Conservation (phyloP, 345 rosid species). For the Mallotus nudiflorus region DNA sequence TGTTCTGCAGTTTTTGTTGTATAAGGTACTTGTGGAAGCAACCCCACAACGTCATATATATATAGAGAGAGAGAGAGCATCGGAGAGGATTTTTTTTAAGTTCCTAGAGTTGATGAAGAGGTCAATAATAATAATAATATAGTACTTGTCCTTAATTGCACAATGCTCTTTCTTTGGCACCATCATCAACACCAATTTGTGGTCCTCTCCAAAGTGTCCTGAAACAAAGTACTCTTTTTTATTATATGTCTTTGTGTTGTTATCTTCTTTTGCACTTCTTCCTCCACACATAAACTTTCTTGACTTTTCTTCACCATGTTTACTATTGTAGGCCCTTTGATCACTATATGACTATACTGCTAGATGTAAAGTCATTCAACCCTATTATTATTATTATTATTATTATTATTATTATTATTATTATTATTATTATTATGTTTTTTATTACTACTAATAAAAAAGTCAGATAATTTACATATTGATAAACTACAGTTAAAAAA, state of each 20-base stretch:
- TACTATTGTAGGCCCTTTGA: constrained; percentile 22
- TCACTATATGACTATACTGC: not conserved
- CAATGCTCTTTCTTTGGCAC: not conserved
- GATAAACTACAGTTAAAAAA: too few relatives aligned
- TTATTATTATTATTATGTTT: too few relatives aligned
- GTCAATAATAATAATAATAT: too few relatives aligned
- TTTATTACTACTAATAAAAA: too few relatives aligned
- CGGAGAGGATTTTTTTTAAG: too few relatives aligned
- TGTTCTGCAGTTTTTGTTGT: not conserved
- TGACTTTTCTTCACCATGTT: constrained; percentile 15
- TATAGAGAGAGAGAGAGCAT: too few relatives aligned
- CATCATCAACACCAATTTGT: not conserved
- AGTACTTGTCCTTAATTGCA: constrained; percentile 20
- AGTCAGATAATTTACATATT: too few relatives aligned
- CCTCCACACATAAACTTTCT: constrained; percentile 23
- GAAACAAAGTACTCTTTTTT: constrained; percentile 12
- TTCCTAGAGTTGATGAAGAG: too few relatives aligned
- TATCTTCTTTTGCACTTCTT: constrained; percentile 24
- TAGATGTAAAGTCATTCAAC: constrained; percentile 18
- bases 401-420: too few relatives aligned
- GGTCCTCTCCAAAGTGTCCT: constrained; percentile 19
- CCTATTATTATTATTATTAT: not conserved
- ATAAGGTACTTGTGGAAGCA: not conserved
- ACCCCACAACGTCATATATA: not conserved
- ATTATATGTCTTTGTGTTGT: constrained; percentile 14